Base-by-base conservation (phyloP, 192 early-diverging fungal species). In the Coemansia sp. region DNA sequence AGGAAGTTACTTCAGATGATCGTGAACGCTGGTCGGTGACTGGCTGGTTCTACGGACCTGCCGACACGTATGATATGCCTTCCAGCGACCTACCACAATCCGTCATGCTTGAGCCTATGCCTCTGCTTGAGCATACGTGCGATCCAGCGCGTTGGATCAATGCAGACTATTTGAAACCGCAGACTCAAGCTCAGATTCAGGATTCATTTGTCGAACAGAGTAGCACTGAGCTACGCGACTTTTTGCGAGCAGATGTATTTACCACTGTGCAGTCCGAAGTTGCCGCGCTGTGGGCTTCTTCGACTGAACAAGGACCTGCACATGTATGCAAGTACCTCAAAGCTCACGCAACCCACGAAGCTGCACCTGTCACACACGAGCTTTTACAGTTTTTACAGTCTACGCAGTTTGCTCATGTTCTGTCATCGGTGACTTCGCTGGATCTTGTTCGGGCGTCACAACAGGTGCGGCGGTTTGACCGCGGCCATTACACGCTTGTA, bases 21-120 rank as follows among this genome's bases (percentile, higher is more conserved):
- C 75, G 82, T 53, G 80, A 73, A 19, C 73, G 87, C 10, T 77
- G 84, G 61, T 89, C 87, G 0, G 86, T 89, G 17, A 86, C 86
- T 5, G 87, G 87, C 2, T 89, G 87, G 87, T 84, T 89, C 72
- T 85, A 89, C 58, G 87, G 87, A 0, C 82, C 86, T 0, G 67
- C 49, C 0, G 66, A 12, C 1, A 5, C 23, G 10, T 24, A 52
- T 21, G 32, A 27, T 17, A 48, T 37, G 32, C 15, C 60, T 14
- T 48, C 57, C 8, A 4, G 45, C 19, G 32, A n/a, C 17, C 2
- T n/a, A 27, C 64, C 65, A 12, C 32, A 60, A 4, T 68, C 69
- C 0, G 50, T 67, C 0, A 25, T 77, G 10, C 62, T 70, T 2
- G 39, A 49, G 2, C 12, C 69, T 5, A 1, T 7, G 24, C 32